These are phyloP conservation scores for Yamadazyma diddensiae DNA, from an alignment of 1,139 yeast genomes.

Conservation along the genomic window DNA sequence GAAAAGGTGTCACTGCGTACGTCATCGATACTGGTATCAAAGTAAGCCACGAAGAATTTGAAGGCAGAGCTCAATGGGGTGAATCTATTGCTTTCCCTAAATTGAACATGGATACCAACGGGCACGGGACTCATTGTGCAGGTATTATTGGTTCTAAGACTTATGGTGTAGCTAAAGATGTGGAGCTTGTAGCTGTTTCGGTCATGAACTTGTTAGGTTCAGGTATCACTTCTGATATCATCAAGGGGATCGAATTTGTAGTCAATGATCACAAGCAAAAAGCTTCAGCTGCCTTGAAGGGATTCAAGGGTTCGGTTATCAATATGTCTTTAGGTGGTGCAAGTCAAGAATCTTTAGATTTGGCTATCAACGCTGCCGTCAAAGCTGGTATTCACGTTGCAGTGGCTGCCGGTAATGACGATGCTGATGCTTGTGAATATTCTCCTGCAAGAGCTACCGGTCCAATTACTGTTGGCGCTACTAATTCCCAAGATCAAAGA, in stretches of 20 bases:
- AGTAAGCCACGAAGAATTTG: constrained; percentile 76
- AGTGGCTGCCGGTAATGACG: constrained; percentile 88
- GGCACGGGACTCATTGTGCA: constrained; percentile 92
- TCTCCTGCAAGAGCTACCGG: constrained; percentile 79
- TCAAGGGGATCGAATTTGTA: constrained; percentile 78
- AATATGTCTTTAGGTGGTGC: constrained; percentile 93
- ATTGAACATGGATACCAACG: constrained; percentile 83
- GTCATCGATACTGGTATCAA: constrained; percentile 93
- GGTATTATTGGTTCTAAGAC: constrained; percentile 75
- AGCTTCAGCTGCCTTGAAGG: constrained; percentile 53
- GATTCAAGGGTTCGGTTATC: constrained; percentile 82
- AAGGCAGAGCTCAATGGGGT: constrained; percentile 94
- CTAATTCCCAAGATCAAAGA: constrained; percentile 69
- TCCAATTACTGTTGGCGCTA: constrained; percentile 82
- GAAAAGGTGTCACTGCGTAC: constrained; percentile 89
- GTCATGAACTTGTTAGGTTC: constrained; percentile 76
- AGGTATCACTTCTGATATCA: constrained; percentile 78
- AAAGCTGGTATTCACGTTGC: constrained; percentile 80
- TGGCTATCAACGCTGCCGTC: constrained; percentile 83
- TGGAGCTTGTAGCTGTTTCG: constrained; percentile 71
- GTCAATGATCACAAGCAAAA: constrained; percentile 62
- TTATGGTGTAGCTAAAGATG: constrained; percentile 79
- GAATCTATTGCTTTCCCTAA: constrained; percentile 84
- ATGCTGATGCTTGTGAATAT: constrained; percentile 79
- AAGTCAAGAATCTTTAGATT: constrained; percentile 68